A percentile compares a stretch with the other conserved stretches of the same genome.
Conservation (phyloP, 2,329 filamentous ascomycete species). For the Phialocephala subalpina region DNA sequence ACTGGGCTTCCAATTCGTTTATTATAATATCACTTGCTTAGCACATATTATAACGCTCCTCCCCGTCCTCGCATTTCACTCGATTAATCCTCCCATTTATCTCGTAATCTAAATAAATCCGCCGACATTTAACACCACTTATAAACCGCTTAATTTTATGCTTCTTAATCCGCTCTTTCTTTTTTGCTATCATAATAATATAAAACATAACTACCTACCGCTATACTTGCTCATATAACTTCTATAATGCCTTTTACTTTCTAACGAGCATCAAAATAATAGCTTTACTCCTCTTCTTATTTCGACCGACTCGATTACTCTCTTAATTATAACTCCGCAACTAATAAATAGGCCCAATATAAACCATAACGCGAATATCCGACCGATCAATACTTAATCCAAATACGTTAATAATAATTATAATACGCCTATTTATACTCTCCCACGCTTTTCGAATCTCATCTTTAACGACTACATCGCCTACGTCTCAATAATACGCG, state of each 20-base stretch:
- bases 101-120: slow-evolving; percentile 11
- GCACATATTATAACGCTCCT: slow-evolving; percentile 10
- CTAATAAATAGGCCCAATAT: slow-evolving; percentile 11
- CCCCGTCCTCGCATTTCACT: slow-evolving; percentile 3
- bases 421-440: slow-evolving; percentile 3
- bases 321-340: slow-evolving; percentile 4
- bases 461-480: neutral
- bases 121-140: neutral
- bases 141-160: too few species aligned
- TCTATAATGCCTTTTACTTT: neutral
- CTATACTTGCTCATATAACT: slow-evolving; percentile 5
- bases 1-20: slow-evolving; percentile 10
- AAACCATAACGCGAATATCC: slow-evolving; percentile 1
- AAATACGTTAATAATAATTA: slow-evolving; percentile 7
- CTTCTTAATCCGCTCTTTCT: too few species aligned
- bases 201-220: slow-evolving; percentile 4
- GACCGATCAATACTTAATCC: slow-evolving; percentile 5
- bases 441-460: slow-evolving; percentile 6
- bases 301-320: neutral
- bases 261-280: slow-evolving; percentile 1
- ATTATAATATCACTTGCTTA: slow-evolving; percentile 11
- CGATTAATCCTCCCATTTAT: slow-evolving; percentile 9
- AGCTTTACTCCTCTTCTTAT: slow-evolving; percentile 7
- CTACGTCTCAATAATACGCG: slow-evolving; percentile 4
- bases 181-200: slow-evolving; percentile 8